phyloP scores from a whole-genome alignment of 129 eudicot species.

The Chrysanthemum makinoi region DNA sequence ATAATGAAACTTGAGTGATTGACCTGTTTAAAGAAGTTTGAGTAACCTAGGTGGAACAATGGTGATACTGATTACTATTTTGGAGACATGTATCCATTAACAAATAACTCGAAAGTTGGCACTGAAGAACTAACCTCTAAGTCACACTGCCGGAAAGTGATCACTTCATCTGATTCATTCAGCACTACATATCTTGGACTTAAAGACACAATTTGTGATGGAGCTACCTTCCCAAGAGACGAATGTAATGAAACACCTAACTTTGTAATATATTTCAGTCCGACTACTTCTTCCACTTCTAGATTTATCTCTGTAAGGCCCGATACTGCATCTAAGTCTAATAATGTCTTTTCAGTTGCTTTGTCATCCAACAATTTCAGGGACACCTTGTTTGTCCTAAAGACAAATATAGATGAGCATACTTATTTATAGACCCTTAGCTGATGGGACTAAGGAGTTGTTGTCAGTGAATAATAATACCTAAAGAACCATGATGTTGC shows the following conservation, averaged over 20 bases:
- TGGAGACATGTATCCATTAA: too few species aligned
- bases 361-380: slow-evolving; percentile 58
- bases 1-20: too few species aligned
- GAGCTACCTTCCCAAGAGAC: slow-evolving; percentile 36
- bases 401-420: background rate
- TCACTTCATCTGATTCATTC: slow-evolving; percentile 69
- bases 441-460: slow-evolving; percentile 13
- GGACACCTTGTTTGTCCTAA: slow-evolving; percentile 72
- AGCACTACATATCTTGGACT: slow-evolving; percentile 66
- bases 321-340: slow-evolving; percentile 94
- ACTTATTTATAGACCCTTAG: background rate
- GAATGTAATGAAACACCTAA: slow-evolving; percentile 86
- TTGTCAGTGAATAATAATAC: slow-evolving; percentile 35
- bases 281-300: slow-evolving; percentile 49
- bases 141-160: slow-evolving; percentile 72
- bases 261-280: slow-evolving; percentile 46
- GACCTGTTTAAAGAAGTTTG: too few species aligned
- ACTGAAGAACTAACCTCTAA: slow-evolving; percentile 55
- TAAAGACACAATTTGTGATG: slow-evolving; percentile 63
- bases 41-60: too few species aligned
- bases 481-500: slow-evolving; percentile 81
- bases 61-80: too few species aligned
- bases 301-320: slow-evolving; percentile 88
- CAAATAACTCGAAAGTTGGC: too few species aligned
- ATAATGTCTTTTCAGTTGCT: slow-evolving; percentile 41